phyloP scores from a whole-genome alignment of 2,329 filamentous ascomycete species.

The Chalaropsis ovoidea region DNA sequence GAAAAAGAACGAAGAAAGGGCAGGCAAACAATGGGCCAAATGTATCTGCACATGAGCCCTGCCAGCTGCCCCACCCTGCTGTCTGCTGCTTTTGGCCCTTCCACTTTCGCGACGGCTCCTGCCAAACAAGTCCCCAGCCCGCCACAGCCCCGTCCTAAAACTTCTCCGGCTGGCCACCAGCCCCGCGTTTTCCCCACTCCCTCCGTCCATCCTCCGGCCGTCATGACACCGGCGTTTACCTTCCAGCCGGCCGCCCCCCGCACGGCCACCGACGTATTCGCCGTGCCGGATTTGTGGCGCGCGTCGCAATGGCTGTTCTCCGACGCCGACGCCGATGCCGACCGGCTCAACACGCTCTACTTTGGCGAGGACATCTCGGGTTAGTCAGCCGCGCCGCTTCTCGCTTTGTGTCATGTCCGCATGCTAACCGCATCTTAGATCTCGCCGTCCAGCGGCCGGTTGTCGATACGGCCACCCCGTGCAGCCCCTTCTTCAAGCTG shows the following conservation, averaged over 20 bases:
- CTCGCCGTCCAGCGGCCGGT: slow-evolving; percentile 12
- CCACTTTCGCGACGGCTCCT: background rate
- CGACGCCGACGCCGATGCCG: slow-evolving; percentile 31
- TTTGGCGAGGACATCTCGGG: slow-evolving; percentile 36
- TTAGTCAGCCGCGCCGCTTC: background rate
- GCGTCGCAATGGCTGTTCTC: slow-evolving; percentile 42
- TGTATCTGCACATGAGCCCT: background rate
- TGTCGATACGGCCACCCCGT: slow-evolving; percentile 18
- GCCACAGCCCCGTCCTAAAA: background rate
- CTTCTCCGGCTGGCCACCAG: background rate
- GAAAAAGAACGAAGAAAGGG: slow-evolving; percentile 1
- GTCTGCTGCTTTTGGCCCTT: slow-evolving; percentile 14
- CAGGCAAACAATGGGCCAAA: slow-evolving; percentile 1
- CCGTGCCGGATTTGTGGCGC: slow-evolving; percentile 51
- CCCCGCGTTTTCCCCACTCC: background rate
- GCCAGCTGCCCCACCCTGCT: background rate
- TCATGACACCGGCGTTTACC: background rate
- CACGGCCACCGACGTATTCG: slow-evolving; percentile 46
- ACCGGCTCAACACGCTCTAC: slow-evolving; percentile 32
- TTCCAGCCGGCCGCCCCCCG: background rate
- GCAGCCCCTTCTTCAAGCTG: slow-evolving; percentile 23
- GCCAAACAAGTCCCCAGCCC: background rate
- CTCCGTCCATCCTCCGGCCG: background rate
- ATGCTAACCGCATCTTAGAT: background rate
- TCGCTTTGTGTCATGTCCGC: slow-evolving; percentile 28